Conservation (phyloP, 1,284 basidiomycete species). For the Cerrena zonata region DNA sequence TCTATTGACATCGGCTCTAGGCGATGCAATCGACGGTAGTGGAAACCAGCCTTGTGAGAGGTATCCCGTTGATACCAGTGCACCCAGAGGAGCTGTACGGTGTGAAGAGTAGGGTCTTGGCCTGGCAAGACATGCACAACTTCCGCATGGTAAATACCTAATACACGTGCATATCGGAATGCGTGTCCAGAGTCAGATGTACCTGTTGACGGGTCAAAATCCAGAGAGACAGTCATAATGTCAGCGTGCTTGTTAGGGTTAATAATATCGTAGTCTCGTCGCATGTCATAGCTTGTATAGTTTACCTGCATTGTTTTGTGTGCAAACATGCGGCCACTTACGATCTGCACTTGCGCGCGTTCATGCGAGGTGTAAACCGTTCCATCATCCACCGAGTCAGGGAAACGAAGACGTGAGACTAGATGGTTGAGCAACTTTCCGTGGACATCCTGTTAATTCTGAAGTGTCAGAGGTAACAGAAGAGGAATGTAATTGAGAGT, state of each 20-base stretch:
- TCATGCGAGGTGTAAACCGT: not conserved
- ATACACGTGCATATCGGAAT: conserved; percentile 1
- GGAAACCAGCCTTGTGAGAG: conserved; percentile 10
- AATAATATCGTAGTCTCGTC: conserved; percentile 26
- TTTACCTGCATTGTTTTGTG: conserved; percentile 20
- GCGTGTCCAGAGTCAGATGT: not conserved
- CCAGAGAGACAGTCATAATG: not conserved
- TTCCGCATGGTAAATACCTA: conserved; percentile 2
- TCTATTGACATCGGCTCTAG: conserved; percentile 19
- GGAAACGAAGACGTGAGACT: not conserved
- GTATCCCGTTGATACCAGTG: conserved; percentile 21
- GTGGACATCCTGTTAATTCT: not conserved
- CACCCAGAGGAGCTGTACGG: conserved; percentile 27
- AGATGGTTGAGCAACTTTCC: not conserved
- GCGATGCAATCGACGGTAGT: conserved; percentile 14
- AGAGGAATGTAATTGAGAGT: not conserved
- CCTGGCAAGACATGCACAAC: not conserved
- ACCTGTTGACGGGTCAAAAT: too few relatives aligned
- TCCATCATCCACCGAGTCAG: not conserved
- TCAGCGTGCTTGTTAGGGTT: conserved; percentile 21
- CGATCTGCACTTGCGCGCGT: conserved; percentile 3
- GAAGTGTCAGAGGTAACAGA: not conserved
- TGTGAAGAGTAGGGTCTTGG: not conserved
- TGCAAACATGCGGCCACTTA: conserved; percentile 15
- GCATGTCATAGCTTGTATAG: conserved; percentile 26